These are phyloP conservation scores for Plenodomus tracheiphilus DNA, from an alignment of 2,329 filamentous ascomycete genomes.

Conservation along the genomic window DNA sequence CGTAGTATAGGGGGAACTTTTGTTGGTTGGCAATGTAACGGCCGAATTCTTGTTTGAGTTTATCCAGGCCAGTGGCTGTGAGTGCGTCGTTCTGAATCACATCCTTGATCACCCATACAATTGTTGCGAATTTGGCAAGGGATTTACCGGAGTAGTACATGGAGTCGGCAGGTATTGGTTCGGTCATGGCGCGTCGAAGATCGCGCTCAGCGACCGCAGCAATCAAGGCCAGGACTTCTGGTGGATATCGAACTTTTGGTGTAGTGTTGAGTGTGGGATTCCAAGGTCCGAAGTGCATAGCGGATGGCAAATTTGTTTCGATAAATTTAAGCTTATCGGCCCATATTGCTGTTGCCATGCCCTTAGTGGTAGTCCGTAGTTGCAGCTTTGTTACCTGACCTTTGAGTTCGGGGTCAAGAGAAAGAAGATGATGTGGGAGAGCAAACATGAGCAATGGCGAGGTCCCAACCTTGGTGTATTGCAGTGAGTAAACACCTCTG, in stretches of 20 bases:
- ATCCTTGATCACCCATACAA: slow-evolving; percentile 54
- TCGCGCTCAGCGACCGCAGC: slow-evolving; percentile 69
- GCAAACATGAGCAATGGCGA: slow-evolving; percentile 79
- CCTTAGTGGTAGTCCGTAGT: slow-evolving; percentile 84
- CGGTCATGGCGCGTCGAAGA: slow-evolving; percentile 73
- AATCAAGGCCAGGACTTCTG: slow-evolving; percentile 62
- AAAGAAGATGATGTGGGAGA: slow-evolving; percentile 80
- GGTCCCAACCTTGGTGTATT: slow-evolving; percentile 72
- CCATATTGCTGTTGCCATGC: slow-evolving; percentile 71
- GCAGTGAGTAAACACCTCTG: slow-evolving; percentile 69
- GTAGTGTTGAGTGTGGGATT: slow-evolving; percentile 52
- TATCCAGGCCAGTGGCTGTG: slow-evolving; percentile 54
- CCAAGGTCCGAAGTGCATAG: slow-evolving; percentile 82
- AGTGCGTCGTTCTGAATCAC: slow-evolving; percentile 60
- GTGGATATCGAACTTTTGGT: slow-evolving; percentile 43
- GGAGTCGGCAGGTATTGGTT: slow-evolving; percentile 74
- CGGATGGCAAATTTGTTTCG: slow-evolving; percentile 71
- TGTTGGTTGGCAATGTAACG: slow-evolving; percentile 52
- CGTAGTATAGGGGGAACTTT: slow-evolving; percentile 58
- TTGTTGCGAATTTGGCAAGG: slow-evolving; percentile 47
- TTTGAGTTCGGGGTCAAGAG: slow-evolving; percentile 65
- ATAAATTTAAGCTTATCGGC: slow-evolving; percentile 65
- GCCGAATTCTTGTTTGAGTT: slow-evolving; percentile 52
- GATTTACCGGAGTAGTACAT: slow-evolving; percentile 88
- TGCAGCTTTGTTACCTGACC: slow-evolving; percentile 57